phyloP scores from a whole-genome alignment of 306 rosid genomes.

The Pyrus pyrifolia region DNA sequence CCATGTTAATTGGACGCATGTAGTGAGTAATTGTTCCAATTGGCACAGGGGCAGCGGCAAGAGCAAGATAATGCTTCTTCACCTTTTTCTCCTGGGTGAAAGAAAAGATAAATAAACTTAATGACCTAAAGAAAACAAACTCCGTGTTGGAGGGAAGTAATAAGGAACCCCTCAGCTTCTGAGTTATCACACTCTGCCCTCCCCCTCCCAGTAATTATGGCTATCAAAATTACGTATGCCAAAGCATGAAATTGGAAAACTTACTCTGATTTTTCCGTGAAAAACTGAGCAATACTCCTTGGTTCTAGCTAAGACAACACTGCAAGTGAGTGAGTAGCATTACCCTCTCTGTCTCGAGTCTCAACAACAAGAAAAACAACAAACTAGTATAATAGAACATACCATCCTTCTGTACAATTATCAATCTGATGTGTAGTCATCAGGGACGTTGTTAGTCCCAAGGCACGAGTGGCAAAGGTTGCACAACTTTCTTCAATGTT shows the following conservation, averaged over 20 bases:
- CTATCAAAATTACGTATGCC: constrained; percentile 2
- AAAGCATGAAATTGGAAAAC: constrained; percentile 25
- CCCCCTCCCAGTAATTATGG: background rate
- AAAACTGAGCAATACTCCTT: constrained; percentile 85
- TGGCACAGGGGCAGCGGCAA: constrained; percentile 72
- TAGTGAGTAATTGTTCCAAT: constrained; percentile 70
- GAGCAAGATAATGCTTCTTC: constrained; percentile 89
- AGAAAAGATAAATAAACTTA: background rate
- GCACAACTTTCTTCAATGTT: constrained; percentile 91
- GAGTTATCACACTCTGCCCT: constrained; percentile 13
- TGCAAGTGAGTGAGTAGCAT: constrained; percentile 37
- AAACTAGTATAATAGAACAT: constrained; percentile 13
- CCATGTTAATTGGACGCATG: constrained; percentile 75
- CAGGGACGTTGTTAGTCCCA: constrained; percentile 66
- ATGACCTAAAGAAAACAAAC: background rate
- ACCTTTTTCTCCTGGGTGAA: constrained; percentile 69
- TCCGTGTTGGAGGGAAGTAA: constrained; percentile 1
- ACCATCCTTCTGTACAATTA: constrained; percentile 98
- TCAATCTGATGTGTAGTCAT: constrained; percentile 93
- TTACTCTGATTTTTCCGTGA: constrained; percentile 88
- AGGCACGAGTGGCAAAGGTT: constrained; percentile 82
- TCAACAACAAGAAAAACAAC: constrained; percentile 6
- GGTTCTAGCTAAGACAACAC: constrained; percentile 74
- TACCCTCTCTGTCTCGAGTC: constrained; percentile 14
- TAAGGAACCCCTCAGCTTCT: constrained; percentile 12